These are phyloP conservation scores for Septoria petroselini DNA, from an alignment of 2,329 filamentous ascomycete species.

Conservation along the genomic window DNA sequence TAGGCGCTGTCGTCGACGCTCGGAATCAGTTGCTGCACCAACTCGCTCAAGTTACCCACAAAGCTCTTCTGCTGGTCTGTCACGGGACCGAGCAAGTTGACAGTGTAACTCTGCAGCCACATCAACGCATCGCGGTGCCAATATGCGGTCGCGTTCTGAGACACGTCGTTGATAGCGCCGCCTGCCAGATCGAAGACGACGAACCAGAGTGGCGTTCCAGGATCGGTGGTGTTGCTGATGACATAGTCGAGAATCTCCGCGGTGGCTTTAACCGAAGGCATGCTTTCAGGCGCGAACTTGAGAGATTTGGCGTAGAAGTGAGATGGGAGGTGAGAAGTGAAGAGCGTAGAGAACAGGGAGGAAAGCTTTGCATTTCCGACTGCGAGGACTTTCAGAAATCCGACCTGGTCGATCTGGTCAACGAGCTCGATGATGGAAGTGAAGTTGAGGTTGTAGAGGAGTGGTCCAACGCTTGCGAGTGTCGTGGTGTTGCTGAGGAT, in stretches of 20 bases:
- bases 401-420: constrained; percentile 9
- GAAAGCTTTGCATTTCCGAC: constrained; percentile 11
- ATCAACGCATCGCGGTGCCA: constrained; percentile 21
- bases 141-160: constrained; percentile 18
- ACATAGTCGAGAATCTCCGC: constrained; percentile 19
- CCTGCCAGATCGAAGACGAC: constrained; percentile 21
- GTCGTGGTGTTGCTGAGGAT: constrained; percentile 16
- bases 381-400: constrained; percentile 2
- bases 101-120: constrained; percentile 19
- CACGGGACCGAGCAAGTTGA: constrained; percentile 14
- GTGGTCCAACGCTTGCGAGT: constrained; percentile 13
- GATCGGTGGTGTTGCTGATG: constrained; percentile 13
- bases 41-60: constrained; percentile 9
- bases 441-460: constrained; percentile 17
- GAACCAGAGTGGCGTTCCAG: constrained; percentile 19
- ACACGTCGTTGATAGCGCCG: constrained; percentile 19
- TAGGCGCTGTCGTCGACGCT: constrained; percentile 20
- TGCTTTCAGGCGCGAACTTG: constrained; percentile 11
- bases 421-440: constrained; percentile 18
- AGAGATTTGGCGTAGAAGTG: constrained; percentile 24
- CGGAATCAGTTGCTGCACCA: constrained; percentile 4
- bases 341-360: constrained; percentile 11
- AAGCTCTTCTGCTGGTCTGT: constrained; percentile 9
- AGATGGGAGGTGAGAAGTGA: constrained; percentile 17
- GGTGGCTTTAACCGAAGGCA: constrained; percentile 8